Percentiles rank a stretch among this genome's conserved stretches.
Conservation (phyloP, 2,329 filamentous ascomycete species). For the Nigrograna mackinnonii region DNA sequence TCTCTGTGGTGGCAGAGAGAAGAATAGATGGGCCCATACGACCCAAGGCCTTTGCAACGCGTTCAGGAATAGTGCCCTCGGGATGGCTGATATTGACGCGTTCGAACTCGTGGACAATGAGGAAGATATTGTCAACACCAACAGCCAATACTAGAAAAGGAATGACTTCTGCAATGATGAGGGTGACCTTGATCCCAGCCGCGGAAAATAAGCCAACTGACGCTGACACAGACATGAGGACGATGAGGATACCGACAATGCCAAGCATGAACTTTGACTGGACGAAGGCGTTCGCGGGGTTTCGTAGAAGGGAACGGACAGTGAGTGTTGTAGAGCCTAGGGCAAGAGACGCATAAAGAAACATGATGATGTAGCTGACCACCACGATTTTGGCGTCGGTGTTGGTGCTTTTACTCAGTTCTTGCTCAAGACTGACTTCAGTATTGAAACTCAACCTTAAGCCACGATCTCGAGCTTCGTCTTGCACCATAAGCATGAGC, state of each 20-base stretch:
- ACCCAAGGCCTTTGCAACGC: conserved; percentile 85
- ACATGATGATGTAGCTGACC: conserved; percentile 98
- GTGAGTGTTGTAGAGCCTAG: conserved; percentile 86
- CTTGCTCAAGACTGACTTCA: conserved; percentile 91
- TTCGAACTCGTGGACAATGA: conserved; percentile 98
- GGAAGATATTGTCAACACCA: conserved; percentile 97
- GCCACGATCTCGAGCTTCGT: conserved; percentile 76
- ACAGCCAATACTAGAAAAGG: conserved; percentile 96
- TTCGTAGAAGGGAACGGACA: conserved; percentile 74
- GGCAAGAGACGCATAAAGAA: conserved; percentile 91
- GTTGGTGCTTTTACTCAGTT: conserved; percentile 97
- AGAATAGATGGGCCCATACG: conserved; percentile 97
- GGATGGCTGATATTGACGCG: conserved; percentile 90
- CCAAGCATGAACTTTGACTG: conserved; percentile 97
- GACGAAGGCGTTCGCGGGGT: conserved; percentile 82
- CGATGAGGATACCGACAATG: conserved; percentile 92
- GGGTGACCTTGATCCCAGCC: conserved; percentile 86
- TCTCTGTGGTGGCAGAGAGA: conserved; percentile 93
- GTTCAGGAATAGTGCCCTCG: conserved; percentile 82
- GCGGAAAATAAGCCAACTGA: conserved; percentile 96
- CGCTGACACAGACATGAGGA: conserved; percentile 94
- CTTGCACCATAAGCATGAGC: conserved; percentile 75
- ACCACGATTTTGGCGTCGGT: conserved; percentile 96
- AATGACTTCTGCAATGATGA: conserved; percentile 98
- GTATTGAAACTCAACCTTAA: conserved; percentile 92